Evolutionary conservation across 129 eudicot species (phyloP), one percentile per base, ranked within the genome.

Genomic region (Flaveria bidentis): DNA sequence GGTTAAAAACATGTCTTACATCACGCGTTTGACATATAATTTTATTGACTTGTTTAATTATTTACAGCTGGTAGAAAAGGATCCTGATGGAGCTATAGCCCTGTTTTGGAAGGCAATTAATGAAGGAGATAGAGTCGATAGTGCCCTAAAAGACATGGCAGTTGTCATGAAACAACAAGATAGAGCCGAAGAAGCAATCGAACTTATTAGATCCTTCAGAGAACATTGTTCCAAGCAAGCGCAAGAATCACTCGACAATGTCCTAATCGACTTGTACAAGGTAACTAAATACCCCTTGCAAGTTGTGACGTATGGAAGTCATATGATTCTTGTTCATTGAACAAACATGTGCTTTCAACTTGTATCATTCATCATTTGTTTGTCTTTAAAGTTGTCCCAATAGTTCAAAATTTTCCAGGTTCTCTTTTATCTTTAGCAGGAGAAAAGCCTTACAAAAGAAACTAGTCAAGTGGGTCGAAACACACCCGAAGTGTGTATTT

Each of bases 71-170:
- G 91, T 91, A 0, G 87, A 88, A 86, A 91, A 91, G 75, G 94
- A 91, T 60, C 84, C 86, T 17, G 90, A 91, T 56, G 86, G 91
- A 11, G 94, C 97, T 6, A 86, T 91, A 66, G 72, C 80, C 28
- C 22, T 74, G 56, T 91, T 91, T 67, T 86, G 97, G 97, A 83
- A 83, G 78, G 95, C 97, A 2, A 91, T 91, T 58, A 91, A 88
- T 83, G 81, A 76, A 2, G 88, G 97, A 6, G 97, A 91, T 53
- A 81, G 95, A 80, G 90, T 91, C 2, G 97, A 88, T 72, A 88
- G 95, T 53, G 97, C 97, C 33, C 77, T 91, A 12, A 91, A 91
- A 78, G 97, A 91, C 85, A 88, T 88, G 97, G 95, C 97, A 49
- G 83, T 88, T 20, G 95, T 91, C 39, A 88, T 91, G 95, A 91